Evolutionary conservation across 768 basidiomycete genomes (phyloP).

Genomic region (Rhizopogon rudus): DNA sequence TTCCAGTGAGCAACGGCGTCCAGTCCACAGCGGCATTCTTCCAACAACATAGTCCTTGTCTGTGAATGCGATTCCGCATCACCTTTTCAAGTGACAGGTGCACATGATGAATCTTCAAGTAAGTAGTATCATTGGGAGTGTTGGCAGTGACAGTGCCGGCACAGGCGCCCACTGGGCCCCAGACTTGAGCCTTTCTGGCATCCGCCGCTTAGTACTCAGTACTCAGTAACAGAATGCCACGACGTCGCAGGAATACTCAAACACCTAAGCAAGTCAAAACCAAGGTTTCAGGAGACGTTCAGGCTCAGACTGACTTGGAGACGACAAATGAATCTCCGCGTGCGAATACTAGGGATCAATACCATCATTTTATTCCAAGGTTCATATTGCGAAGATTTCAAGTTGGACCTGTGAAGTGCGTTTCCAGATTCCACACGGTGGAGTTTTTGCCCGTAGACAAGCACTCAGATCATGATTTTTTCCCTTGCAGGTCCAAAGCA

Average conservation of each 20-base stretch:
- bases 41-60: too few relatives aligned
- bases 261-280: background rate
- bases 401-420: slow-evolving; percentile 1
- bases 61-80: too few relatives aligned
- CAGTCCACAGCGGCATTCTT: too few relatives aligned
- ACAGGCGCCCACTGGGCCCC: too few relatives aligned
- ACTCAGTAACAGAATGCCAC: background rate
- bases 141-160: too few relatives aligned
- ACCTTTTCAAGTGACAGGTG: too few relatives aligned
- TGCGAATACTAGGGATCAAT: background rate
- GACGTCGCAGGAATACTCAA: background rate
- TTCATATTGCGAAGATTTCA: slow-evolving; percentile 6
- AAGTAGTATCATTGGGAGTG: too few relatives aligned
- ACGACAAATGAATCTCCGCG: background rate
- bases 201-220: background rate
- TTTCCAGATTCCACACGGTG: background rate
- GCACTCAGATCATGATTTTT: too few relatives aligned
- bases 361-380: slow-evolving; percentile 9
- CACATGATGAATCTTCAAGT: too few relatives aligned
- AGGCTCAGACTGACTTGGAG: background rate
- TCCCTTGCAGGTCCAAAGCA: slow-evolving; percentile 1
- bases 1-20: too few relatives aligned
- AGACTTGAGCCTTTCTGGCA: too few relatives aligned
- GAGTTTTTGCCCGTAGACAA: background rate
- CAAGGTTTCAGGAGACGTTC: background rate